Base-by-base conservation (phyloP, 768 basidiomycete genomes). In the Nidularia sp. region DNA sequence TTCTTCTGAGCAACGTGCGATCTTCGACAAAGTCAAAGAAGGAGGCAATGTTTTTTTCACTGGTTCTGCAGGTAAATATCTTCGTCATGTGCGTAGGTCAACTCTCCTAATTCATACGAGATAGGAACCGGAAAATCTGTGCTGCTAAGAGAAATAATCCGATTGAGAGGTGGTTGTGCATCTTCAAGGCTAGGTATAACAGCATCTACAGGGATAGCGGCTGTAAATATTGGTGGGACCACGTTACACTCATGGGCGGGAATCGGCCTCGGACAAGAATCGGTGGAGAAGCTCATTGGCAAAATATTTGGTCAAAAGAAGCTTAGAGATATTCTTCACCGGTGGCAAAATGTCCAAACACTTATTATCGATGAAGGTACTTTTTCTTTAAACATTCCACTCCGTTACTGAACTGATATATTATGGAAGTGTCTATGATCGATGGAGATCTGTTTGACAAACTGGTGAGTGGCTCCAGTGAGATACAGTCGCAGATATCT, bases 161-260 rank as follows among this genome's bases (percentile, higher is more conserved):
- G 60, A 61, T 33, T 73, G 75, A 43, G 73, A 61, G 57, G 71
- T 54, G 63, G 64, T 51, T 13, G n/a, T 18, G 55, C 55, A 55
- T 57, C 62, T 3, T 53, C 62, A 9, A 54, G 58, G 0, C 69
- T 92, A n/a, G 90, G 80, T 5, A 82, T 93, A 49, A 93, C 91
- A 0, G 92, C 91, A 3, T 85, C 85, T 6, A 88, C 86, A 1
- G 86, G 86, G 0, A 88, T 88, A 34, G 92, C 92, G 3, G 81
- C 90, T 1, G 78, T 90, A 45, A 91, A 91, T 58, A 90, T 95
- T 49, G 87, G 87, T 4, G 92, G 92, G 2, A 73, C 74, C 18
- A 94, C 92, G 0, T 66, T 95, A 10, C 92, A 94, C 61, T 87
- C 86, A 3, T 88, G 81, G 86, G 88, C 86, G 1, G 91, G 92